Evolutionary conservation across 2,329 filamentous ascomycete species (phyloP).

Genomic region (Colletotrichum lentis): DNA sequence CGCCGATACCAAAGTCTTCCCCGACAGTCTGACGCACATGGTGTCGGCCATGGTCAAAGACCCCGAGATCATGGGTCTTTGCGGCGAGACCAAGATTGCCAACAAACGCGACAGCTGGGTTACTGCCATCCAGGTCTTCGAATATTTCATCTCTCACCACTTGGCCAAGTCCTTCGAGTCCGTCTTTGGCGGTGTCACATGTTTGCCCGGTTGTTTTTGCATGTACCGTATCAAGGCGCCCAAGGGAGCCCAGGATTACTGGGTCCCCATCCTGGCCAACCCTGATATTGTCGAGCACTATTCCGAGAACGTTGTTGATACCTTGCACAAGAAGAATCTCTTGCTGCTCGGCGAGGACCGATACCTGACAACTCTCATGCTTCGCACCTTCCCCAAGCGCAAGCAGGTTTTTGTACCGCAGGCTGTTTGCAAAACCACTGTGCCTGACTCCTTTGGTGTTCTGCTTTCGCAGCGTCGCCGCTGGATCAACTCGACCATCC

Average conservation of each 20-base stretch:
- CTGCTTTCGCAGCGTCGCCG: slow-evolving; percentile 92
- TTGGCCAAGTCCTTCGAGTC: slow-evolving; percentile 97
- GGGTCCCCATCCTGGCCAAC: slow-evolving; percentile 98
- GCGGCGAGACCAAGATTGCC: slow-evolving; percentile 98
- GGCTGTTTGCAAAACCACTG: slow-evolving; percentile 97
- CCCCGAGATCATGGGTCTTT: slow-evolving; percentile 98
- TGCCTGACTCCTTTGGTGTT: slow-evolving; percentile 91
- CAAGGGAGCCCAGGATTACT: slow-evolving; percentile 98
- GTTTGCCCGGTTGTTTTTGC: slow-evolving; percentile 97
- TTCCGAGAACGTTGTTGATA: slow-evolving; percentile 98
- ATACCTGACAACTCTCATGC: slow-evolving; percentile 95
- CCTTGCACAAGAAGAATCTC: slow-evolving; percentile 96
- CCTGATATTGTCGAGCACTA: slow-evolving; percentile 99
- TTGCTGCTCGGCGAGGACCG: slow-evolving; percentile 92
- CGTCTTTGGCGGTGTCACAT: slow-evolving; percentile 98
- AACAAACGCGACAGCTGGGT: slow-evolving; percentile 97
- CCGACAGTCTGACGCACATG: slow-evolving; percentile 98
- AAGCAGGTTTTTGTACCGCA: slow-evolving; percentile 99
- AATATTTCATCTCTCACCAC: slow-evolving; percentile 99
- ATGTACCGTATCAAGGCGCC: slow-evolving; percentile 99
- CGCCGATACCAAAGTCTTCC: slow-evolving; percentile 98
- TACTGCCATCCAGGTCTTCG: slow-evolving; percentile 97
- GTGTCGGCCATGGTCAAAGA: slow-evolving; percentile 99
- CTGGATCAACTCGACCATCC: slow-evolving; percentile 99
- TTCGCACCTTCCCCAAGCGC: slow-evolving; percentile 97